Evolutionary conservation across 106 monocot genomes (phyloP).

Genomic region (Gastrodia elata): DNA sequence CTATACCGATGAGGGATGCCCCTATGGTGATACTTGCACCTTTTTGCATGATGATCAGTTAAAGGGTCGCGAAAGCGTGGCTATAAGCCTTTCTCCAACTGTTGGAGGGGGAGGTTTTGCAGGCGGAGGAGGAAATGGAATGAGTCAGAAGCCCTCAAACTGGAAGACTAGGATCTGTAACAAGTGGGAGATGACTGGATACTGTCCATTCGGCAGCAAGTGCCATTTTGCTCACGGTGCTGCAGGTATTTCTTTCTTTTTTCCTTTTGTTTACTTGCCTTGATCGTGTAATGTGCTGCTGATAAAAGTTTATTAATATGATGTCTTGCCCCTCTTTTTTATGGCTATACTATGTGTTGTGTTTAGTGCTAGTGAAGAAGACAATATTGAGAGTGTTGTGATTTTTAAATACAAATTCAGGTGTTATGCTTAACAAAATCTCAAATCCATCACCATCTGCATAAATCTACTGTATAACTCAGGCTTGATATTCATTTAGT

Average conservation of each 20-base stretch:
- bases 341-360: too few species aligned
- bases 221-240: conserved; percentile 98
- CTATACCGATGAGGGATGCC: conserved; percentile 88
- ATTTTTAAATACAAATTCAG: too few species aligned
- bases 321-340: neutral
- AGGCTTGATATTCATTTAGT: too few species aligned
- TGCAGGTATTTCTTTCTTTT: conserved; percentile 36
- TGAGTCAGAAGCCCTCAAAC: conserved; percentile 77
- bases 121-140: conserved; percentile 14
- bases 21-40: conserved; percentile 81
- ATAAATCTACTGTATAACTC: too few species aligned
- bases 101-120: conserved; percentile 34
- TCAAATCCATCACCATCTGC: too few species aligned
- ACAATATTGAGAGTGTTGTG: too few species aligned
- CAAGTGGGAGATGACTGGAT: conserved; percentile 99
- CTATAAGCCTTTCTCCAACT: conserved; percentile 67
- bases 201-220: conserved; percentile 95
- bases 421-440: too few species aligned
- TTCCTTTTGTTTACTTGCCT: conserved; percentile 1
- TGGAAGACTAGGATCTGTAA: conserved; percentile 99
- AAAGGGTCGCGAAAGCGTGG: conserved; percentile 82
- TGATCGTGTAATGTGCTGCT: neutral
- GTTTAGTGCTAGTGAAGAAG: too few species aligned
- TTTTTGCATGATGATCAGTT: conserved; percentile 92
- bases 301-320: neutral